A percentile compares a stretch with the other conserved stretches of the same genome.
Evolutionary conservation across 164 flowering plant genomes (phyloP).

Genomic region (Cinnamomum chago): DNA sequence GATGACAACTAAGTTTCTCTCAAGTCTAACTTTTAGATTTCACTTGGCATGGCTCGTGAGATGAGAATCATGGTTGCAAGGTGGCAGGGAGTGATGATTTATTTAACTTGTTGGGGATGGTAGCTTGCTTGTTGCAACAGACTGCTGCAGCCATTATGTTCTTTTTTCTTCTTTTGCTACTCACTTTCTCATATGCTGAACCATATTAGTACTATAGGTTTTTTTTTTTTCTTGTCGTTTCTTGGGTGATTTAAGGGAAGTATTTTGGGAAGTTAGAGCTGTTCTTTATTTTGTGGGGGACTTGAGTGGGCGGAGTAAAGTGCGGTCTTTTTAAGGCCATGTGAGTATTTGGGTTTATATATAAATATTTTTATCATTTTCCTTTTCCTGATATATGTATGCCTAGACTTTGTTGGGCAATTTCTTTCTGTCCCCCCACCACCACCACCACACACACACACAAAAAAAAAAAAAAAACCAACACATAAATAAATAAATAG

Average conservation of each 20-base stretch:
- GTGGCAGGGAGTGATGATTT: background rate
- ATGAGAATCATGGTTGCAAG: slow-evolving; percentile 7
- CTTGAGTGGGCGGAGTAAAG: background rate
- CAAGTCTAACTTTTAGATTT: background rate
- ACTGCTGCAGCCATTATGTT: background rate
- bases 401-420: background rate
- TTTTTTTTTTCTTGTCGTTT: too few species aligned
- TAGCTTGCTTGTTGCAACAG: background rate
- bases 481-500: too few species aligned
- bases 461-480: too few species aligned
- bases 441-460: too few species aligned
- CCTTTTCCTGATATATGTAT: background rate
- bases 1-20: slow-evolving; percentile 18
- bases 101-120: slow-evolving; percentile 1
- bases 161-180: background rate
- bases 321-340: background rate
- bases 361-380: too few species aligned
- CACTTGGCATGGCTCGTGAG: background rate
- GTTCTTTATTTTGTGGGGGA: background rate
- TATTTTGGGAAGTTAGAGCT: background rate
- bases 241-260: background rate
- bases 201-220: background rate
- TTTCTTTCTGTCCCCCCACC: too few species aligned
- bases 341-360: background rate
- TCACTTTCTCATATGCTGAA: background rate